phyloP scores from a whole-genome alignment of 495 filamentous ascomycete genomes.

The Pyrenopolyporus hunteri region DNA sequence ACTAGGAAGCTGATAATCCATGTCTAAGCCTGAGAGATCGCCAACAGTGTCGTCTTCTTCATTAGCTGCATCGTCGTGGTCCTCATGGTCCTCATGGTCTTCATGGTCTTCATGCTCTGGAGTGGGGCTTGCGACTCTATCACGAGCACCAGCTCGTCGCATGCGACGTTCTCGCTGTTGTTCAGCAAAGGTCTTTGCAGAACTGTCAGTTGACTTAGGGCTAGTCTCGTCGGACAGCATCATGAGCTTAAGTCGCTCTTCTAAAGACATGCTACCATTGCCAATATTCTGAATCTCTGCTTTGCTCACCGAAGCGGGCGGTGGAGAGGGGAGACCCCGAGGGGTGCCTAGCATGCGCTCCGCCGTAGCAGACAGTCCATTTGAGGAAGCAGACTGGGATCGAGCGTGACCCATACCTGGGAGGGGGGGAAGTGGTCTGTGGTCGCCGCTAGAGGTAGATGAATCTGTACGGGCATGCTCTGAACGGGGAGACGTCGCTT shows the following conservation, averaged over 20 bases:
- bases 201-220: conserved; percentile 49
- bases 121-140: conserved; percentile 54
- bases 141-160: conserved; percentile 57
- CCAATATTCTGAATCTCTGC: conserved; percentile 72
- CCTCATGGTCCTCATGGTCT: conserved; percentile 51
- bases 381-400: conserved; percentile 49
- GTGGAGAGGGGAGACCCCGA: conserved; percentile 69
- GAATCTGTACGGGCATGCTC: conserved; percentile 66
- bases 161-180: conserved; percentile 67
- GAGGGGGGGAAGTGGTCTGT: conserved; percentile 76
- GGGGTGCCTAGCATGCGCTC: conserved; percentile 67
- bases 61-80: conserved; percentile 43
- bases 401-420: conserved; percentile 56
- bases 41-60: conserved; percentile 60
- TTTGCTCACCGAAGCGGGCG: conserved; percentile 69
- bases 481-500: conserved; percentile 42
- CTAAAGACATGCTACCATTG: conserved; percentile 73
- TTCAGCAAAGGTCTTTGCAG: conserved; percentile 47
- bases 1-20: conserved; percentile 69
- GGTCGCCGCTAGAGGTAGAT: conserved; percentile 72
- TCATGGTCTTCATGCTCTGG: conserved; percentile 53
- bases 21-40: conserved; percentile 58
- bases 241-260: conserved; percentile 83
- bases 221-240: conserved; percentile 69
- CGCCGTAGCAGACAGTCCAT: conserved; percentile 62